Percentiles rank a stretch among this genome's conserved stretches.
Evolutionary conservation across 2,329 filamentous ascomycete species (phyloP).

Genomic region (Chrysoporthe austroafricana): DNA sequence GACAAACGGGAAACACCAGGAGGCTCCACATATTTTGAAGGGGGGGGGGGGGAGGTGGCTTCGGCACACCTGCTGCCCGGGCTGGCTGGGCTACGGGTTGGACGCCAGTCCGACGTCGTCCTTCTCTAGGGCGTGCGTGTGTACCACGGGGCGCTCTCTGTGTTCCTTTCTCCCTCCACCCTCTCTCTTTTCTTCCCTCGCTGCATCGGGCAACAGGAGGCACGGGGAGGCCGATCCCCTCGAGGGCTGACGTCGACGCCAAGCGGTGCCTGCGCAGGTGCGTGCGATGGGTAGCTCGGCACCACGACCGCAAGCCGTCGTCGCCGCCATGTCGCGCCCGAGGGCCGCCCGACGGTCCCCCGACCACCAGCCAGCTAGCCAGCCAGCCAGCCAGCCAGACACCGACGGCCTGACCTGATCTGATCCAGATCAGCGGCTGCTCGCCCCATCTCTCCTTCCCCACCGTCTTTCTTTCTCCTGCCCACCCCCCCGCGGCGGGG

Average conservation of each 20-base stretch:
- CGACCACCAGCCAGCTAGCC: too few relatives aligned
- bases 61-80: background rate
- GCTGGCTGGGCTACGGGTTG: background rate
- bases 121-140: background rate
- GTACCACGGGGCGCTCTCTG: background rate
- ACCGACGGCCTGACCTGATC: too few relatives aligned
- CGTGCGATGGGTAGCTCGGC: too few relatives aligned
- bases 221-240: conserved; percentile 10
- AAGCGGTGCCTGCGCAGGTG: background rate
- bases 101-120: background rate
- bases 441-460: too few relatives aligned
- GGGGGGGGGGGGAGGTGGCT: background rate
- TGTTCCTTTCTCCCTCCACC: background rate
- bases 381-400: too few relatives aligned
- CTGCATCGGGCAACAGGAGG: background rate
- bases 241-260: background rate
- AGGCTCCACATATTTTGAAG: background rate
- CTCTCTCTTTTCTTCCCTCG: background rate
- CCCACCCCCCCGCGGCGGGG: too few relatives aligned
- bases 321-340: too few relatives aligned
- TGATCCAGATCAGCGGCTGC: too few relatives aligned
- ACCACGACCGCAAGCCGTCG: too few relatives aligned
- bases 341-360: too few relatives aligned
- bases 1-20: background rate
- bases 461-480: too few relatives aligned